A percentile compares a stretch with the other conserved stretches of the same genome.
phyloP scores from a whole-genome alignment of 108 stramenopile genomes.

The Craspedostauros australis region DNA sequence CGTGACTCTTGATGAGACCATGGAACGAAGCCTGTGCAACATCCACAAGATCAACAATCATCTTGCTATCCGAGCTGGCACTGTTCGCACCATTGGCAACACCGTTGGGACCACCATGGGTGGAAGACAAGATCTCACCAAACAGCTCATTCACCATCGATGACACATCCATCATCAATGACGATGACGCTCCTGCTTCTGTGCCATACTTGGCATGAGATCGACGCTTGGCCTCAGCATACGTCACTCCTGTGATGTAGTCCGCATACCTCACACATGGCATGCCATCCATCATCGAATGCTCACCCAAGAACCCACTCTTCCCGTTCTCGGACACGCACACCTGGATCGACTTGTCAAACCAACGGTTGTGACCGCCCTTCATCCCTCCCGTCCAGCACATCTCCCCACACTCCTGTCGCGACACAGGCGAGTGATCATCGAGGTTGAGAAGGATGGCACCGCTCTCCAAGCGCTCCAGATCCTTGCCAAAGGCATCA shows the following conservation, averaged over 20 bases:
- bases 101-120: not conserved
- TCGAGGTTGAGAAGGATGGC: constrained; percentile 79
- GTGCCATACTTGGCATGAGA: too few species aligned
- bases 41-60: not conserved
- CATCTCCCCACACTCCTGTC: constrained; percentile 46
- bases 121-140: constrained; percentile 6
- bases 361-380: constrained; percentile 74
- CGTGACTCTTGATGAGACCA: not conserved
- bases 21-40: not conserved
- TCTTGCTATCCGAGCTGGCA: not conserved
- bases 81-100: not conserved
- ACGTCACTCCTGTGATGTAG: constrained; percentile 50
- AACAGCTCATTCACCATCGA: constrained; percentile 52
- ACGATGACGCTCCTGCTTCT: not conserved
- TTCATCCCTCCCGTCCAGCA: constrained; percentile 46
- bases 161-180: not conserved
- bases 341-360: constrained; percentile 85
- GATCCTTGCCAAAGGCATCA: constrained; percentile 46
- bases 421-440: constrained; percentile 49
- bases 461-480: constrained; percentile 69
- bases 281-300: constrained; percentile 93
- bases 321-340: constrained; percentile 78
- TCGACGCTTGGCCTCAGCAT: constrained; percentile 38
- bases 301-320: constrained; percentile 77
- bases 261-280: constrained; percentile 64